Base-by-base conservation (phyloP, 2,329 filamentous ascomycete genomes). In the Corinectria fuckeliana region DNA sequence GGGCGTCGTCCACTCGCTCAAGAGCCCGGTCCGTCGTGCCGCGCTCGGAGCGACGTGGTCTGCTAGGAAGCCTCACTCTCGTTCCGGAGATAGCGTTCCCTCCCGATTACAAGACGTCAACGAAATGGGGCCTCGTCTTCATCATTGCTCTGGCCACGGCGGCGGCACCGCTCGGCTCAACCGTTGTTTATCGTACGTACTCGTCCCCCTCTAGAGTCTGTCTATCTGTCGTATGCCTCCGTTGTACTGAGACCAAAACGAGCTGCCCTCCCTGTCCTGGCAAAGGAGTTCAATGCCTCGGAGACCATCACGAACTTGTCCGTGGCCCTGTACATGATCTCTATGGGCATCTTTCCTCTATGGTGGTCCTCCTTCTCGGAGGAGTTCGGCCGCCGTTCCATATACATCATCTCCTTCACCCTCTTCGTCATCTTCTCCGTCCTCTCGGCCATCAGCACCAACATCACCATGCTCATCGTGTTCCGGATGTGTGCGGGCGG, bases 361-460 rank as follows among this genome's bases (percentile, higher is more conserved):
- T 95, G 91, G 91, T 95, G 91, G 91, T 92, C 89, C 1, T 89
- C 88, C 1, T 93, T 95, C 70, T 92, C 89, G 8, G 92, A 95
- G 68, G 81, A 80, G 1, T 76, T 86, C 1, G 92, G 92, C 11
- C 85, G 92, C 38, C 85, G 92, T 20, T 88, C 87, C n/a, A 90
- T 96, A 66, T 95, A 94, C 72, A 76, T 96, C 28, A 76, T 85
- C 30, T 93, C 90, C 0, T 95, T 95, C 73, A 72, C 81, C 20
- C 78, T 94, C 13, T 93, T 92, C 70, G 78, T 88, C 53, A 62
- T 93, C 36, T 94, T 91, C 76, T 88, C 88, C 50, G 77, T 90
- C 14, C 78, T 92, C 38, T 87, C 85, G 50, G 91, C 91, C 14
- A 75, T 92, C 25, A 89, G 88, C 65, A 83, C 80, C 53, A 89